A percentile compares a stretch with the other conserved stretches of the same genome.
These are phyloP conservation scores for Tylopilus felleus DNA, from an alignment of 768 basidiomycete genomes.

Conservation along the genomic window DNA sequence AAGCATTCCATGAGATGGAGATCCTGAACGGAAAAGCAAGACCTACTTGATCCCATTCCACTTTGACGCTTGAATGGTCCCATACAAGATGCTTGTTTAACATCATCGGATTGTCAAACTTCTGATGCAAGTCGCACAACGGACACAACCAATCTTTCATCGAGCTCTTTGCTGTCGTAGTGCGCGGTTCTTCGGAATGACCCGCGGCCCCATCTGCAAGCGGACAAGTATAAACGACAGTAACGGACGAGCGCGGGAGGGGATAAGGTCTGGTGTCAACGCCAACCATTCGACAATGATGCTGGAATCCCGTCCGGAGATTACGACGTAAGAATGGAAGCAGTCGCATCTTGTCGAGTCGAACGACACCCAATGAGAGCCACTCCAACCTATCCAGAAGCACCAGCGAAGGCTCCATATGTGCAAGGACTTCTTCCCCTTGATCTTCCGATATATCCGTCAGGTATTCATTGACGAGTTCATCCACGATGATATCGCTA, in stretches of 20 bases:
- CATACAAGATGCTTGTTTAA: conserved; percentile 46
- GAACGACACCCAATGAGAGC: conserved; percentile 30
- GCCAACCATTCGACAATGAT: conserved; percentile 37
- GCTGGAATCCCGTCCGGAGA: conserved; percentile 46
- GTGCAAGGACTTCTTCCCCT: conserved; percentile 4
- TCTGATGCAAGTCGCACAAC: conserved; percentile 46
- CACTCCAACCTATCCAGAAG: conserved; percentile 37
- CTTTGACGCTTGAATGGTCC: conserved; percentile 45
- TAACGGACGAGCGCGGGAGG: conserved; percentile 18
- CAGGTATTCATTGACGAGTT: not conserved
- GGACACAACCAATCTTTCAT: conserved; percentile 48
- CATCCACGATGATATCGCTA: conserved; percentile 1
- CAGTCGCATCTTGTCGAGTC: conserved; percentile 36
- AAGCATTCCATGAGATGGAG: not conserved
- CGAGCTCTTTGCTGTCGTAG: conserved; percentile 16
- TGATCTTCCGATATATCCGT: conserved; percentile 11
- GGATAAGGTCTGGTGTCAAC: conserved; percentile 32
- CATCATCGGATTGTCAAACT: conserved; percentile 41
- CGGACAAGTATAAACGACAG: conserved; percentile 23
- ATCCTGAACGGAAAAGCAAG: not conserved
- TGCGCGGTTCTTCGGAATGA: conserved; percentile 10
- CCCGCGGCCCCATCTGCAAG: conserved; percentile 4
- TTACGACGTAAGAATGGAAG: conserved; percentile 60
- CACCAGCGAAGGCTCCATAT: conserved; percentile 29
- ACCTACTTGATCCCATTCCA: conserved; percentile 37